phyloP scores from a whole-genome alignment of 139 green algal species.

The Haematococcus lacustris region DNA sequence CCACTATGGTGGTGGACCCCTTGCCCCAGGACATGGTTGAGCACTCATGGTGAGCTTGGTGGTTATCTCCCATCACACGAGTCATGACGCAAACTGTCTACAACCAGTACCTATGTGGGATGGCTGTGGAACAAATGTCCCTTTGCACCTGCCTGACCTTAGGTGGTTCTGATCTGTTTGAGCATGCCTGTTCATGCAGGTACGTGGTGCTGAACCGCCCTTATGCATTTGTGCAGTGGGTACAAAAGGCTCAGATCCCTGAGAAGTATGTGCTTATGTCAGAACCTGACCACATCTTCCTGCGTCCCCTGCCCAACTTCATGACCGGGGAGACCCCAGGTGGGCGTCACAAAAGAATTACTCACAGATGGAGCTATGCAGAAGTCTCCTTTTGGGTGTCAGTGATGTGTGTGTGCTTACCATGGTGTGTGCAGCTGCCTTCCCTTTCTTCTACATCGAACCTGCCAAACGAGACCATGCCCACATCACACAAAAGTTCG shows the following conservation, averaged over 20 bases:
- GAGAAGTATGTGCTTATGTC: slow-evolving; percentile 93
- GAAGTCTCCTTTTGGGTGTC: no score
- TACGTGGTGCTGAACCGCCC: slow-evolving; percentile 94
- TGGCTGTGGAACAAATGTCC: background rate
- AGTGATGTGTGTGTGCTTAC: background rate
- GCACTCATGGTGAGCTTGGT: slow-evolving; percentile 50
- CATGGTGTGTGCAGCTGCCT: slow-evolving; percentile 54
- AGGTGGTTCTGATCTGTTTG: no score
- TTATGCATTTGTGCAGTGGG: slow-evolving; percentile 91
- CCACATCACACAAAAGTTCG: slow-evolving; percentile 31
- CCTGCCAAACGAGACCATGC: slow-evolving; percentile 27
- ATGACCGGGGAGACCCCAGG: slow-evolving; percentile 54
- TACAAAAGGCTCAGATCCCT: slow-evolving; percentile 60
- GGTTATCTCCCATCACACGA: no score
- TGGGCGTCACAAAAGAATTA: no score
- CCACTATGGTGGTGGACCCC: slow-evolving; percentile 85
- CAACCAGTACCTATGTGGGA: no score
- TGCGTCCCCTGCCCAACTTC: slow-evolving; percentile 90
- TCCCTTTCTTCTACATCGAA: slow-evolving; percentile 99
- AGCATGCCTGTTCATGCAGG: slow-evolving; percentile 7
- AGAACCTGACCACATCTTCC: slow-evolving; percentile 93
- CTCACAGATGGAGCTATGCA: no score
- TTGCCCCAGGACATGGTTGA: slow-evolving; percentile 62
- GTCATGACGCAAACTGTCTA: no score
- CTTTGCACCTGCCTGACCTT: no score